These are phyloP conservation scores for Haberlea rhodopensis DNA, from an alignment of 257 asterid genomes.

Conservation along the genomic window DNA sequence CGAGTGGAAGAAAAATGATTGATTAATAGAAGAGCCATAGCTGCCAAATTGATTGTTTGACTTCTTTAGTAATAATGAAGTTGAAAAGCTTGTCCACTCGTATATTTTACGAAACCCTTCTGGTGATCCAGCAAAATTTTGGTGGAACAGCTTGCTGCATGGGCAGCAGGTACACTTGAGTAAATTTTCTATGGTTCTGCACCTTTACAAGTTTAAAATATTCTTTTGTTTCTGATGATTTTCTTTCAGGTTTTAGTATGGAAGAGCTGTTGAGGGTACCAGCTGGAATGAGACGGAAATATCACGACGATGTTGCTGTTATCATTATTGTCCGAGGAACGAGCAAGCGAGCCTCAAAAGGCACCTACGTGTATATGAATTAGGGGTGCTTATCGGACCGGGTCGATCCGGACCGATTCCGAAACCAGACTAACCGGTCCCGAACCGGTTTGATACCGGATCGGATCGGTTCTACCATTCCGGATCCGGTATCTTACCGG, in stretches of 20 bases:
- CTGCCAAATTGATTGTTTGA: slow-evolving; percentile 92
- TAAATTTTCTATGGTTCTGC: not conserved
- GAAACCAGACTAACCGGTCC: too few relatives aligned
- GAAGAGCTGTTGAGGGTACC: not conserved
- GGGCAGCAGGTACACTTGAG: slow-evolving; percentile 87
- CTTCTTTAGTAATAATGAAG: slow-evolving; percentile 84
- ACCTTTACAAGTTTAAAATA: too few relatives aligned
- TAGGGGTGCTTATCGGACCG: too few relatives aligned
- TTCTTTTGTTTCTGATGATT: not conserved
- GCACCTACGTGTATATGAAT: not conserved
- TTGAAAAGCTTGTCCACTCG: slow-evolving; percentile 65
- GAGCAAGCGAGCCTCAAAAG: not conserved
- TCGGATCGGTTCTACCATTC: too few relatives aligned
- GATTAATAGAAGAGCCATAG: too few relatives aligned
- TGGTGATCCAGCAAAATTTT: slow-evolving; percentile 94
- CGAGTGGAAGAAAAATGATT: too few relatives aligned
- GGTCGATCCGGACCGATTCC: too few relatives aligned
- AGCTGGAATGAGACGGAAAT: not conserved
- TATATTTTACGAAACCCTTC: slow-evolving; percentile 51
- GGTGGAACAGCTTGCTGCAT: slow-evolving; percentile 79
- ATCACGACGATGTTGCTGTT: not conserved
- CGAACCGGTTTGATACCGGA: too few relatives aligned
- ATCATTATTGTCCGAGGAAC: not conserved
- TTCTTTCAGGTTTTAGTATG: not conserved
- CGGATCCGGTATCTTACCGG: too few relatives aligned